These are phyloP conservation scores for Pulveroboletus sp. DNA, from an alignment of 768 basidiomycete species.

Conservation along the genomic window DNA sequence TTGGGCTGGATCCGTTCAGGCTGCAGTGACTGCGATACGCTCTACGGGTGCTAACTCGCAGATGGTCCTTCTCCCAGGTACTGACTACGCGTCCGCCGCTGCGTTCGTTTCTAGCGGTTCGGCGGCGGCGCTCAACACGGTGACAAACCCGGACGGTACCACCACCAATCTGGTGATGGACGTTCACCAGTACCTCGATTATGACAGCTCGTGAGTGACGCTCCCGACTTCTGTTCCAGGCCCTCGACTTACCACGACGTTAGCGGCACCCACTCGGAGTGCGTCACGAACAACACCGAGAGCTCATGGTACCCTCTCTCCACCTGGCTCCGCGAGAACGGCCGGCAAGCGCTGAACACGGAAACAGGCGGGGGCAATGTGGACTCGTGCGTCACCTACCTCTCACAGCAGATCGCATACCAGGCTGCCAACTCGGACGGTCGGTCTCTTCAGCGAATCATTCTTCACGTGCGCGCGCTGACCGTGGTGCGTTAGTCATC, in stretches of 20 bases:
- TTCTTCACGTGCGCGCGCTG: neutral
- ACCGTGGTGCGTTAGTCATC: constrained; percentile 33
- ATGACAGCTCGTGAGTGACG: constrained; percentile 43
- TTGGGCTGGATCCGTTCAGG: constrained; percentile 52
- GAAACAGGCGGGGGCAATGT: constrained; percentile 59
- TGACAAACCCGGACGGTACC: constrained; percentile 45
- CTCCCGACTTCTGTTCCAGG: neutral
- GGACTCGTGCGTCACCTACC: constrained; percentile 41
- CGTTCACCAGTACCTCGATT: constrained; percentile 61
- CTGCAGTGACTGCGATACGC: constrained; percentile 61
- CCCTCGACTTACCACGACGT: neutral
- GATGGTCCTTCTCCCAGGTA: constrained; percentile 55
- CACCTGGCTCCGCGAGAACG: constrained; percentile 45
- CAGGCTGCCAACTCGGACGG: constrained; percentile 48
- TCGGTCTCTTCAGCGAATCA: constrained; percentile 21
- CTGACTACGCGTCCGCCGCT: constrained; percentile 51
- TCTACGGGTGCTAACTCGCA: constrained; percentile 47
- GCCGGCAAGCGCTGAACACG: constrained; percentile 53
- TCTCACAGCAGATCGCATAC: constrained; percentile 45
- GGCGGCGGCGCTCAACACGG: constrained; percentile 42
- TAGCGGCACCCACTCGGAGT: constrained; percentile 41
- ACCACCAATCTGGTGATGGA: constrained; percentile 50
- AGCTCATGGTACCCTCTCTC: constrained; percentile 44
- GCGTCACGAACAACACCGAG: constrained; percentile 52
- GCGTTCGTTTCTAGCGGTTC: constrained; percentile 50